Evolutionary conservation across 768 basidiomycete species (phyloP).

Genomic region (Suillus paluster): DNA sequence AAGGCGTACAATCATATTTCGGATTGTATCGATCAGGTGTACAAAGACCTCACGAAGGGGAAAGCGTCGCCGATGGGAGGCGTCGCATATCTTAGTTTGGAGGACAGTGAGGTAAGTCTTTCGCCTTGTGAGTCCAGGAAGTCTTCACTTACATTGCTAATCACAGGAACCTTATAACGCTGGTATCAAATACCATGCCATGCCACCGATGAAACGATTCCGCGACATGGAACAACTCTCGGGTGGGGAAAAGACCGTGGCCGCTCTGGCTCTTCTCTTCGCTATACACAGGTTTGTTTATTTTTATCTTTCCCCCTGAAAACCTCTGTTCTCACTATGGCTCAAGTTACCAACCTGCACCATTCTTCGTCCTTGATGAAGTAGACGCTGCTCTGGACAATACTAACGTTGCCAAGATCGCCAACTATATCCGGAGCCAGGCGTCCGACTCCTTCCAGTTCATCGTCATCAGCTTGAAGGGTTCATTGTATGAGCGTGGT

Average conservation of each 20-base stretch:
- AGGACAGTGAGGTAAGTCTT: constrained; percentile 84
- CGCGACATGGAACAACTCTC: constrained; percentile 99
- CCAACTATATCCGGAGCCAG: constrained; percentile 88
- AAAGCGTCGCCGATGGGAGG: constrained; percentile 94
- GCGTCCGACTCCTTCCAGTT: constrained; percentile 91
- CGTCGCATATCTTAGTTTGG: constrained; percentile 93
- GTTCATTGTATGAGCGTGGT: constrained; percentile 88
- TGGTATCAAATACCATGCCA: constrained; percentile 98
- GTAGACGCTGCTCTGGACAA: constrained; percentile 98
- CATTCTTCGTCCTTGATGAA: constrained; percentile 98
- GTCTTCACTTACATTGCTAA: not conserved
- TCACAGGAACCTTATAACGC: constrained; percentile 78
- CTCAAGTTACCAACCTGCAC: constrained; percentile 89
- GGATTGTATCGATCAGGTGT: constrained; percentile 91
- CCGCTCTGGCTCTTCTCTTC: constrained; percentile 93
- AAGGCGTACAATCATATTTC: constrained; percentile 97
- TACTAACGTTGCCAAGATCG: constrained; percentile 97
- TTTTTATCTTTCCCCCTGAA: not conserved
- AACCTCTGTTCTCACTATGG: constrained; percentile 1
- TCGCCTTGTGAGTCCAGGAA: constrained; percentile 30
- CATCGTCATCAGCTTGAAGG: constrained; percentile 96
- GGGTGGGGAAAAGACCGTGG: constrained; percentile 98
- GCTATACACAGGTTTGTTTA: constrained; percentile 88
- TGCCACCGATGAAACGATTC: constrained; percentile 99
- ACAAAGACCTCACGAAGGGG: constrained; percentile 97